Conservation (phyloP, 139 green algal species). For the Spirogloea muscicola region DNA sequence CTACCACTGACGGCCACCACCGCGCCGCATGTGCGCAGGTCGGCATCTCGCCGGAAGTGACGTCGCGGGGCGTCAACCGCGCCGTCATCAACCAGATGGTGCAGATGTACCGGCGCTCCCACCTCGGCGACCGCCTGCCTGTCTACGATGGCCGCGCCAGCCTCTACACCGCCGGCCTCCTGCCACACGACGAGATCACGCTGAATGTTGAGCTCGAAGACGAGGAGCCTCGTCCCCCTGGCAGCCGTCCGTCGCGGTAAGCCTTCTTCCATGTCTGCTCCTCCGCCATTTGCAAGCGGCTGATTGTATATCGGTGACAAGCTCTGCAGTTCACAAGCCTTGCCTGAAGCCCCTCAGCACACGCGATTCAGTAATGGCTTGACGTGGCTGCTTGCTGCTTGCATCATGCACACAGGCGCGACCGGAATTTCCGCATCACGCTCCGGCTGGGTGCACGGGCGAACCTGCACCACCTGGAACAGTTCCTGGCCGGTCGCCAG, state of each 20-base stretch:
- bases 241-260: too few relatives aligned
- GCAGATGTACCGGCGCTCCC: not conserved
- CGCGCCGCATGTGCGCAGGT: too few relatives aligned
- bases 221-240: too few relatives aligned
- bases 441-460: not conserved
- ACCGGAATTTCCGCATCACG: not conserved
- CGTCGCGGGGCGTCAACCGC: constrained; percentile 1
- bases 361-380: too few relatives aligned
- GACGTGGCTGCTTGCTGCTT: too few relatives aligned
- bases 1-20: too few relatives aligned
- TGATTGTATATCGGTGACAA: too few relatives aligned
- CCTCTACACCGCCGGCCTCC: constrained; percentile 1
- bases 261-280: too few relatives aligned
- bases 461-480: not conserved
- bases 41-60: not conserved
- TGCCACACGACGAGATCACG: not conserved
- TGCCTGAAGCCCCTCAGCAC: too few relatives aligned
- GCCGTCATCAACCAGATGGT: constrained; percentile 9
- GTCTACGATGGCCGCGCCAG: constrained; percentile 14
- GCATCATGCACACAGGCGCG: constrained; percentile 5
- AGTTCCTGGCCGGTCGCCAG: constrained; percentile 3
- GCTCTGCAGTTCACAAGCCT: too few relatives aligned
- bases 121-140: constrained; percentile 7
- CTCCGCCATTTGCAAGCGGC: too few relatives aligned
- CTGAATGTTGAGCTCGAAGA: too few relatives aligned